phyloP scores from a whole-genome alignment of 495 filamentous ascomycete genomes.

The Patellaria atrata region DNA sequence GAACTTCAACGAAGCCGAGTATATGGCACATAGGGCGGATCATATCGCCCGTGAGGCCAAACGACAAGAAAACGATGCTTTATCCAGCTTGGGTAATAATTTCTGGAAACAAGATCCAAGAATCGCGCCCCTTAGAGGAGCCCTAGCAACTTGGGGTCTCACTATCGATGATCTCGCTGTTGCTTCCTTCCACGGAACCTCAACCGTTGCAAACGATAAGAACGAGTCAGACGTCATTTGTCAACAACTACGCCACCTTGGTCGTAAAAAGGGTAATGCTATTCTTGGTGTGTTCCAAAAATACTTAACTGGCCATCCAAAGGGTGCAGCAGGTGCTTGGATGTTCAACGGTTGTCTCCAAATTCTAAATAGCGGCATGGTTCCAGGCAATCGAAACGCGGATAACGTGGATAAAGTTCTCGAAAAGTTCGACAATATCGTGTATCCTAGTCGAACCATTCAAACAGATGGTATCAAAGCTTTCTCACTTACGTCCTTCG shows the following conservation, averaged over 20 bases:
- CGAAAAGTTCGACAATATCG: slow-evolving; percentile 95
- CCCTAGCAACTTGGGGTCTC: slow-evolving; percentile 92
- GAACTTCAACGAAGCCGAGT: slow-evolving; percentile 66
- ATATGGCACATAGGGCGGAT: slow-evolving; percentile 65
- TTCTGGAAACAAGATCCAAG: slow-evolving; percentile 94
- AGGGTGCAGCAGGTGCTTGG: slow-evolving; percentile 98
- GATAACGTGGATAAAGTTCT: slow-evolving; percentile 94
- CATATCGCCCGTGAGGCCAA: slow-evolving; percentile 83
- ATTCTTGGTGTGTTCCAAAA: slow-evolving; percentile 98
- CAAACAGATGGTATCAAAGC: slow-evolving; percentile 97
- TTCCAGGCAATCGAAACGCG: slow-evolving; percentile 94
- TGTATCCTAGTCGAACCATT: slow-evolving; percentile 87
- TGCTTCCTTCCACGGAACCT: slow-evolving; percentile 97
- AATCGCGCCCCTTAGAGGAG: slow-evolving; percentile 88
- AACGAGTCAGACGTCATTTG: slow-evolving; percentile 97
- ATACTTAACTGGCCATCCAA: slow-evolving; percentile 95
- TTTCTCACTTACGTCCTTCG: slow-evolving; percentile 97
- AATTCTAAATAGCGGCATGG: slow-evolving; percentile 80
- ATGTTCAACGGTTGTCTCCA: slow-evolving; percentile 98
- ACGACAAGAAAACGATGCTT: slow-evolving; percentile 81
- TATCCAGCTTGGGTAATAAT: slow-evolving; percentile 83
- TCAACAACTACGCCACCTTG: slow-evolving; percentile 90
- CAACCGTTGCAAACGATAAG: slow-evolving; percentile 98
- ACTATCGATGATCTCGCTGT: slow-evolving; percentile 92
- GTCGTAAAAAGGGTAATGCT: slow-evolving; percentile 89